Base-by-base conservation (phyloP, 129 eudicot species). In the Pittosporum tobira region DNA sequence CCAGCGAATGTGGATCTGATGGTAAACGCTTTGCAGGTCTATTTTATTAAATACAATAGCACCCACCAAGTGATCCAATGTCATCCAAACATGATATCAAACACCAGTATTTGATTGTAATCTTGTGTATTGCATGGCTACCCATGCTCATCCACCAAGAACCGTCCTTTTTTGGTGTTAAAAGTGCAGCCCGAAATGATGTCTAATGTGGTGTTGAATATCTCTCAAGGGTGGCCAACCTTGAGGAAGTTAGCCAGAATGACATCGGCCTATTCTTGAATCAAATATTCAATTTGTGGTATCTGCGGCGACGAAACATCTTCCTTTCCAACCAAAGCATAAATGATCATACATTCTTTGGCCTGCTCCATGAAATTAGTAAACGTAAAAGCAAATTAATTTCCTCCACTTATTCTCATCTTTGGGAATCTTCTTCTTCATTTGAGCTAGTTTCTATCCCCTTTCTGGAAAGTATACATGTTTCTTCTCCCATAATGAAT, bases 51-150 rank as follows among this genome's bases (percentile, higher is more conserved):
- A 44, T 0, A 26, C 5, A 5, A 11, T 23, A 59, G 56, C 11
- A 11, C 25, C 25, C 0, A 1, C 15, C 1, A 7, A 6, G 8
- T 12, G 2, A 38, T 38, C 45, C 2, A 8, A 38, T 13, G 11
- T 44, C 56, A 31, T 64, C 70, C n/a, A 64, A 42, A 1, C 49
- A 2, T 1, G 61, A 51, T 16, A 63, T 64, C 4, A 36, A 51
- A n/a, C 34, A 64, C 37, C 23, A 5, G 12, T 64, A 64, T 12
- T 64, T 64, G 27, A 64, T 25, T 6, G 58, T 63, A 23, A 63
- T 63, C 13, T 63, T 63, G 16, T 48, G 48, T 3, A 48, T 21
- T 1, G 42, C 36, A n/a, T 59, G 48, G 25, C 58, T 63, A 63
- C 49, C 68, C 18, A 63, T 2, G 31, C 68, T 48, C 38, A 63